Evolutionary conservation across 495 filamentous ascomycete genomes (phyloP).

Genomic region (Clavariopsis aquatica): DNA sequence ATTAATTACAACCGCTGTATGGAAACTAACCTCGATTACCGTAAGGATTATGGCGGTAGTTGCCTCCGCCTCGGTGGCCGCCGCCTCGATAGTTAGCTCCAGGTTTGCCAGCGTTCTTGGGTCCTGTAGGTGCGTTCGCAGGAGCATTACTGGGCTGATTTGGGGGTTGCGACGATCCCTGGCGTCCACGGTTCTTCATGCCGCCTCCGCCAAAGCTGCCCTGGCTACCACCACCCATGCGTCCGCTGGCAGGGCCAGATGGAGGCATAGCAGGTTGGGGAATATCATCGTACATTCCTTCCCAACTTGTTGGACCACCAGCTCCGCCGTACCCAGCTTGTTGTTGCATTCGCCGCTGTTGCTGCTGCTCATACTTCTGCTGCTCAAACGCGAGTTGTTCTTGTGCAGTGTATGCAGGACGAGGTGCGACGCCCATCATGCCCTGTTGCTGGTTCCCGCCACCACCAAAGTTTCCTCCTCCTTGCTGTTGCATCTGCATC

Average conservation of each 20-base stretch:
- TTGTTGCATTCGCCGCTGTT: constrained; percentile 50
- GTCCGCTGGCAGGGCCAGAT: constrained; percentile 55
- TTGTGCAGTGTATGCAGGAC: constrained; percentile 58
- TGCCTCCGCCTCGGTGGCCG: constrained; percentile 60
- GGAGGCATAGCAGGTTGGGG: constrained; percentile 73
- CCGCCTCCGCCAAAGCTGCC: constrained; percentile 34
- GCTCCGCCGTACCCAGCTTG: constrained; percentile 38
- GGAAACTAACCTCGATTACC: constrained; percentile 42
- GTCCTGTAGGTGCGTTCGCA: constrained; percentile 91
- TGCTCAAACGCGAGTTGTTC: constrained; percentile 84
- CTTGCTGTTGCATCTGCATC: constrained; percentile 43
- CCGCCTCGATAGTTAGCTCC: constrained; percentile 95
- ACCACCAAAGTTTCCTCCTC: constrained; percentile 19
- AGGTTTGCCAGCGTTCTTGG: constrained; percentile 91
- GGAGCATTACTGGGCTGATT: constrained; percentile 68
- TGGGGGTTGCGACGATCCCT: constrained; percentile 46
- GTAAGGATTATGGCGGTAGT: constrained; percentile 81
- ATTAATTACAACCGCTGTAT: too few relatives aligned
- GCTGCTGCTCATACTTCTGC: constrained; percentile 81
- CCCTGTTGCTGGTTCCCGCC: constrained; percentile 15
- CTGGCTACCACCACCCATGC: constrained; percentile 43
- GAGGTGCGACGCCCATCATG: constrained; percentile 39
- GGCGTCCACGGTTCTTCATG: constrained; percentile 42
- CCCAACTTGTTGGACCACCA: constrained; percentile 79
- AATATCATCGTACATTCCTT: constrained; percentile 99